Base-by-base conservation (phyloP, 2,329 filamentous ascomycete species). In the Colletotrichum orchidophilum region DNA sequence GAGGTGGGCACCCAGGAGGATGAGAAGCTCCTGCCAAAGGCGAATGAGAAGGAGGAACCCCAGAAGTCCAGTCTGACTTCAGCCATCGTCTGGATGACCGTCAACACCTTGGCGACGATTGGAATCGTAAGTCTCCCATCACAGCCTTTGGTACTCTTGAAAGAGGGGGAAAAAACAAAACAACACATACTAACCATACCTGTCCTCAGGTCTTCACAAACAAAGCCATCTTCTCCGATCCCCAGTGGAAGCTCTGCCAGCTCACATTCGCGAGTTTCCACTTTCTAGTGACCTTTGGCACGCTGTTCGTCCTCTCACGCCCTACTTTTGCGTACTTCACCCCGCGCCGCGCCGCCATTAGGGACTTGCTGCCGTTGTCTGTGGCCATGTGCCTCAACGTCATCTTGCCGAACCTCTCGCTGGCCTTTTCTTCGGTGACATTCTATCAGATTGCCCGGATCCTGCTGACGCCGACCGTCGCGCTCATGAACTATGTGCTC, bases 381-480 rank as follows among this genome's bases (percentile, higher is more conserved):
- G 76, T 91, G 33, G 87, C 90, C 76, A 93, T 93, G 91, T 87
- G 88, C 62, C 83, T 91, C 70, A 93, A 93, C 79, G 90, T 93
- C 77, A 90, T 93, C 73, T 83, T 93, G 11, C 90, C 90, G 11
- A 93, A 93, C 76, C 81, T 92, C 7, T 92, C 90, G 1, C 83
- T 93, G 53, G 90, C 91, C 33, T 92, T 89, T 78, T 92, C 90
- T 26, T 88, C 87, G 61, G 88, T 93, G 52, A 91, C 90, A 52
- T 93, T 93, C 78, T 93, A 93, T 79, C 91, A 93, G 78, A 87
- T 93, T 59, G 90, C 89, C 5, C 87, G 91, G 27, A 91, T 93
- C 70, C 83, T 93, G 13, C 85, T 93, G 31, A 93, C 91, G 1
- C 91, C 91, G 3, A 86, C 85, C 53, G 90, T 92, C 24, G 91